Base-by-base conservation (phyloP, 352 stramenopile species). In the Phytophthora crassamura region DNA sequence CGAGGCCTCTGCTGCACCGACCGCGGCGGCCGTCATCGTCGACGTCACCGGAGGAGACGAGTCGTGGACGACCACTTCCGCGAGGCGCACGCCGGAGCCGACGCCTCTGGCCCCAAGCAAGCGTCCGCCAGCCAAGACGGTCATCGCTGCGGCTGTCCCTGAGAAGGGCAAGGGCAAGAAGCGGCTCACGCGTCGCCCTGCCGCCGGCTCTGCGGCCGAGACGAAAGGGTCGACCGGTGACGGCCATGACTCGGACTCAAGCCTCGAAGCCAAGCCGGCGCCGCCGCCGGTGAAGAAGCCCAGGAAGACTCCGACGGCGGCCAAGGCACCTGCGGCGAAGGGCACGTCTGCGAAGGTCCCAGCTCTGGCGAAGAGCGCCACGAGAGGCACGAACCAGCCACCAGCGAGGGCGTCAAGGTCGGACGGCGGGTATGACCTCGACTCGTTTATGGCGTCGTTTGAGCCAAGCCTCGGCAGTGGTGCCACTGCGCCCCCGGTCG, bases 101-200 rank as follows among this genome's bases (percentile, higher is more conserved):
- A 16, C 30, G 15, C 40, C 41, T 16, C 30, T 61, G 28, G 12
- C 12, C 12, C 2, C 40, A 18, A 61, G n/a, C 53, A 51, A 48
- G 40, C 40, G 53, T 33, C 4, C 53, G 15, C 18, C 40, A 38
- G 25, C 41, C 4, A 61, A 52, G 53, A 22, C 41, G 10, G 41
- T 38, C 25, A 52, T 15, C 18, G 53, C 2, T 46, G 53, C 41
- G 16, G 53, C 41, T 28, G 11, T 61, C 8, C 8, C 33, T 2
- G 53, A 52, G 15, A 38, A 36, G 2, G 4, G 41, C 30, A 61
- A 59, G 41, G 33, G 53, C 30, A 46, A 61, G 41, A 61, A 61
- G 41, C 20, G 28, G 20, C 16, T 45, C 7, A 35, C 30, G 20
- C 15, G n/a, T 40, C 40, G 18, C 40, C 49, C 22, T 46, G 30